These are phyloP conservation scores for Rhizoclosmatium sp. DNA, from an alignment of 192 early-diverging fungal genomes.

Conservation along the genomic window DNA sequence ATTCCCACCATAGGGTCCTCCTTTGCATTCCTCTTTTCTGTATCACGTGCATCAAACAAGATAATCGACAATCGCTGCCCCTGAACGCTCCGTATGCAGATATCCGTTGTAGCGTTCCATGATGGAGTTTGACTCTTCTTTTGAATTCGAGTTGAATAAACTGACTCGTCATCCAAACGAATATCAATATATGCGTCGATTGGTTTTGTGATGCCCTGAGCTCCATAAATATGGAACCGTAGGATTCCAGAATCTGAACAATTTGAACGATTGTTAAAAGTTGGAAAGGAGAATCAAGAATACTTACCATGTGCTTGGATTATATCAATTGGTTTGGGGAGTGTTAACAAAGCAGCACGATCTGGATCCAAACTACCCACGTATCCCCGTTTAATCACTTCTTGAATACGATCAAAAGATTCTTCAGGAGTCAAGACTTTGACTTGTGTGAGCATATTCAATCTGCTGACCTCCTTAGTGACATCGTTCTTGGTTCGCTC, in stretches of 20 bases:
- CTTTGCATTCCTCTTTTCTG: not conserved
- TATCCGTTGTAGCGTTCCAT: slow-evolving; percentile 23
- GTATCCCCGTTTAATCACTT: not conserved
- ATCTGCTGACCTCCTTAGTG: slow-evolving; percentile 10
- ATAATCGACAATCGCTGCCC: slow-evolving; percentile 20
- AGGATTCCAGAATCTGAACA: slow-evolving; percentile 62
- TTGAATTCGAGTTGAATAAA: slow-evolving; percentile 45
- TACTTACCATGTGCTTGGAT: slow-evolving; percentile 27
- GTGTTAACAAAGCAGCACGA: not conserved
- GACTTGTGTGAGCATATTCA: slow-evolving; percentile 9
- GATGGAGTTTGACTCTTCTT: not conserved
- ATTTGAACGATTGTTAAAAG: not conserved
- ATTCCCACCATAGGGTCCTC: not conserved
- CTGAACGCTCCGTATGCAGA: slow-evolving; percentile 26
- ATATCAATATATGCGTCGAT: slow-evolving; percentile 53
- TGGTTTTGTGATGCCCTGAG: slow-evolving; percentile 30
- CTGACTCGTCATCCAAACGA: slow-evolving; percentile 53
- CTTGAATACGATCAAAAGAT: slow-evolving; percentile 1
- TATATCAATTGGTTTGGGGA: slow-evolving; percentile 18
- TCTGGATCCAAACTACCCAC: slow-evolving; percentile 3
- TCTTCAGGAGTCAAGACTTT: slow-evolving; percentile 17
- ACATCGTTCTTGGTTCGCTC: slow-evolving; percentile 14
- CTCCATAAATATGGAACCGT: slow-evolving; percentile 56
- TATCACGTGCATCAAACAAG: not conserved
- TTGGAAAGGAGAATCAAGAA: not conserved